Evolutionary conservation across 371 early-diverging fungal genomes (phyloP), one percentile per base, ranked within the genome.

Genomic region (Fennellomyces sp.): DNA sequence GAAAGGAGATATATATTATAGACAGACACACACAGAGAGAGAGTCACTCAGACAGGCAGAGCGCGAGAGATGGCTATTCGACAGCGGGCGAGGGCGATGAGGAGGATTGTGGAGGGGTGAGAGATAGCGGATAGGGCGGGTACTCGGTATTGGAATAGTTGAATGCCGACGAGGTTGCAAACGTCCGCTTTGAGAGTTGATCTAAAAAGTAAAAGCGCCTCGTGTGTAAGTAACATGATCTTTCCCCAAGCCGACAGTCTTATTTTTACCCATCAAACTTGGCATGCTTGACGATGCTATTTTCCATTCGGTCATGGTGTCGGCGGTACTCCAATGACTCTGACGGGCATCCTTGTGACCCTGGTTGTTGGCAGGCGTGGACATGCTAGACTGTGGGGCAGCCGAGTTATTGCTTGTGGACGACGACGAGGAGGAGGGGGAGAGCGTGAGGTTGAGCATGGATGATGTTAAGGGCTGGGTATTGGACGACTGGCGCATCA

Each of bases 261-360:
- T 25, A 27, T 53, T n/a, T 35, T 65, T 73, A 77, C 75, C 78
- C 72, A 72, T 77, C 36, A 77, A 54, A 54, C 78, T 77, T 29
- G 78, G 78, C 60, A 77, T 72, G 21, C 70, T 51, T 12, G 62
- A 36, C 19, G 63, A 30, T 58, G 58, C 30, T 31, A 48, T 35
- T 58, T 64, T 65, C 70, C 66, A 69, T 28, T 69, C 66, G 10
- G 31, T 39, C 29, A 30, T 50, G 11, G 15, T 50, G 29, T 54
- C 55, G 39, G 36, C 6, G 15, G 39, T 54, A 10, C 45, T 33
- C 53, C 62, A 52, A 35, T 41, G 28, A 47, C 33, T 33, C 35
- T 33, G 35, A 13, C 13, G 35, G 35, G 6, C 8, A n/a, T 45
- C 45, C 45, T 45, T 17, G 45, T 45, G 45, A 45, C 21, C 10